Evolutionary conservation across 2,329 filamentous ascomycete genomes (phyloP).

Genomic region (Cladosporium cucumerinum): DNA sequence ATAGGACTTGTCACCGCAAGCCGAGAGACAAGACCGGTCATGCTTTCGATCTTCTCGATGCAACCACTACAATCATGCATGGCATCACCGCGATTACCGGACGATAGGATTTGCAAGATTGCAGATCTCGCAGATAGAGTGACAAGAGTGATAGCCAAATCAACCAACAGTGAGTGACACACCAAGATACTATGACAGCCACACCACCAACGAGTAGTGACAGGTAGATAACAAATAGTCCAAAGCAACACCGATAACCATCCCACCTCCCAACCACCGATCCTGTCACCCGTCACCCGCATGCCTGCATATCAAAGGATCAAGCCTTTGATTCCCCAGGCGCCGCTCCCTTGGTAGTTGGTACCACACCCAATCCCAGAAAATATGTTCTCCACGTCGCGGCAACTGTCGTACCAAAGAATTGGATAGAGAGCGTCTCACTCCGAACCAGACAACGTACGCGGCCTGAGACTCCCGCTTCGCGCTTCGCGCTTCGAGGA

Average conservation of each 20-base stretch:
- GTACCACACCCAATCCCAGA: not conserved
- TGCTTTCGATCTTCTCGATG: not conserved
- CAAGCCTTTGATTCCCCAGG: not conserved
- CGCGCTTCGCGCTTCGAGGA: not conserved
- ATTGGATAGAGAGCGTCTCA: not conserved
- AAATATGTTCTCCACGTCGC: not conserved
- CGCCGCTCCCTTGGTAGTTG: not conserved
- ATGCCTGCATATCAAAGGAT: constrained; percentile 4
- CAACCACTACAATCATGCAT: not conserved
- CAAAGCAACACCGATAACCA: not conserved
- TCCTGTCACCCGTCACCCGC: not conserved
- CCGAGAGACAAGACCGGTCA: not conserved
- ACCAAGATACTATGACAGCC: not conserved
- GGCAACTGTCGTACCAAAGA: not conserved
- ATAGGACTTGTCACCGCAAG: not conserved
- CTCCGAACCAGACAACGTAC: constrained; percentile 1
- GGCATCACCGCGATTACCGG: not conserved
- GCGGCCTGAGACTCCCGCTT: not conserved
- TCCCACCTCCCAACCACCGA: not conserved
- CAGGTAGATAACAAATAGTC: not conserved
- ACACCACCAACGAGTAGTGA: not conserved
- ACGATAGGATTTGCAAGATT: not conserved
- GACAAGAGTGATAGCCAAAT: not conserved
- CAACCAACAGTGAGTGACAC: not conserved
- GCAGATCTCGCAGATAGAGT: not conserved